Base-by-base conservation (phyloP, 2,329 filamentous ascomycete species). In the Sporothrix brunneoviolacea region DNA sequence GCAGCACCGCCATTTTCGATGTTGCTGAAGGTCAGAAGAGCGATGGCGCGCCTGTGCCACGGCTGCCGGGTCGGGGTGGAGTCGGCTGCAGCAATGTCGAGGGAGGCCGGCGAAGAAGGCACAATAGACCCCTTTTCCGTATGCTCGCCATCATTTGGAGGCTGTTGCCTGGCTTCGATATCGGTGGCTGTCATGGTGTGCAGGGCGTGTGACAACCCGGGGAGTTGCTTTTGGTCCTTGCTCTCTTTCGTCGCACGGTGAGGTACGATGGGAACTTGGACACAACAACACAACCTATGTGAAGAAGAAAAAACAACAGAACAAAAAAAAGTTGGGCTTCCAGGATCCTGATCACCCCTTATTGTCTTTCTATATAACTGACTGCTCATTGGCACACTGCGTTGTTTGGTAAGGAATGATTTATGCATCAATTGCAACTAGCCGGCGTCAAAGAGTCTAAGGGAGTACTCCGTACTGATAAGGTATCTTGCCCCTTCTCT, bases 1-100 rank as follows among this genome's bases (percentile, higher is more conserved):
- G 69, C 64, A 33, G 72, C 69, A 39, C 71, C 71, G 51, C 66
- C 65, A 45, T 69, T 61, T 59, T 75, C 72, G 13, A 74, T 19
- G 44, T 45, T 45, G 28, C 28, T 47, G 28, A 36, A 6, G 19
- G 27, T 46, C 9, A 41, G 33, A 15, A 24, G 27, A 6, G 22
- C 28, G 9, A 37, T 5, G n/a, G 21, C 36, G 22, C 28, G 27
- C 27, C 12, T 30, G 42, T 40, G 16, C 49, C 42, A 51, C 4
- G 44, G 33, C 32, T 21, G 27, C 12, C 5, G 9, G 13, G 32
- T 6, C 4, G 32, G 2, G n/a, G 10, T 0, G 12, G 10, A n/a
- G 12, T 21, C 5, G 19, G 15, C 32, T 4, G 27, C 40, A 24
- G 41, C 41, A 4, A 33, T 19, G 39, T 39, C 44, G 13, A 27